A percentile compares a stretch with the other conserved stretches of the same genome.
Evolutionary conservation across 768 basidiomycete genomes (phyloP).

Genomic region (Russula vinacea): DNA sequence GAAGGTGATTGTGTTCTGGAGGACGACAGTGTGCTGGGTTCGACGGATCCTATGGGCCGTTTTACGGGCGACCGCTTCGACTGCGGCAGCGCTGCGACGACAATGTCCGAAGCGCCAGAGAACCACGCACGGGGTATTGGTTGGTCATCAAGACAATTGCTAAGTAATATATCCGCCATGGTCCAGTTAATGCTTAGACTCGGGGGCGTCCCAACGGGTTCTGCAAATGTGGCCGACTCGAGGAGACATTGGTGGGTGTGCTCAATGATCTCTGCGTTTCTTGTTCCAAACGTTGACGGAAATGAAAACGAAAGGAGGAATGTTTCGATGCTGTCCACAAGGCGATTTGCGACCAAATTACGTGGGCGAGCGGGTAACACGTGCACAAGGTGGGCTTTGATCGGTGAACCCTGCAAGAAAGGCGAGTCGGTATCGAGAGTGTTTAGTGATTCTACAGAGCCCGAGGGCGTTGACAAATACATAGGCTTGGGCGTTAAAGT

Average conservation of each 20-base stretch:
- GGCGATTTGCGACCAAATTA: constrained; percentile 34
- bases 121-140: constrained; percentile 36
- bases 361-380: constrained; percentile 34
- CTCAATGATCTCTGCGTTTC: neutral
- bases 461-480: constrained; percentile 29
- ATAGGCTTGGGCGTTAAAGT: constrained; percentile 24
- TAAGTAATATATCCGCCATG: constrained; percentile 38
- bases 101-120: constrained; percentile 36
- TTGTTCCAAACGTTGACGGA: constrained; percentile 22
- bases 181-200: constrained; percentile 34
- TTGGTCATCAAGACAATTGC: constrained; percentile 38
- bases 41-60: constrained; percentile 1
- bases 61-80: neutral
- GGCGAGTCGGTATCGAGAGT: constrained; percentile 4
- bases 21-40: neutral
- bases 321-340: constrained; percentile 39
- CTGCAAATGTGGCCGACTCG: constrained; percentile 19
- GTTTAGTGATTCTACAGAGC: constrained; percentile 30
- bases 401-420: constrained; percentile 12
- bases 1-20: neutral
- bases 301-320: constrained; percentile 40
- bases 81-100: constrained; percentile 30
- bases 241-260: constrained; percentile 17
- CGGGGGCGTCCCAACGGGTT: constrained; percentile 21
- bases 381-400: constrained; percentile 36